These are phyloP conservation scores for Fusarium paranaense DNA, from an alignment of 2,329 filamentous ascomycete genomes.

Conservation along the genomic window DNA sequence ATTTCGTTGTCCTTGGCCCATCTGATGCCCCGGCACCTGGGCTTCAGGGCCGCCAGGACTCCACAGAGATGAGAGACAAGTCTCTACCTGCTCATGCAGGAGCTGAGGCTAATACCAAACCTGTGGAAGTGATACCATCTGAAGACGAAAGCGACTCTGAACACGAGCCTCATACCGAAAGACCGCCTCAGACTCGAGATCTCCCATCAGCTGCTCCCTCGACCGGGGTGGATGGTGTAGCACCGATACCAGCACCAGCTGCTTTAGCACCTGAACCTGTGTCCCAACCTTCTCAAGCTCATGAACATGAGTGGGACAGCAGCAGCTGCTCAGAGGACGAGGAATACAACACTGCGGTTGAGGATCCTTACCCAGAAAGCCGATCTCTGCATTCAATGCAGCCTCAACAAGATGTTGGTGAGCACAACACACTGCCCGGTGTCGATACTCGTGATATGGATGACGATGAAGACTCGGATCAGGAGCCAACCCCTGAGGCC, in stretches of 20 bases:
- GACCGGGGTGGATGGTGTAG: background rate
- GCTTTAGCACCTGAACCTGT: background rate
- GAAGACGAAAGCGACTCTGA: slow-evolving; percentile 24
- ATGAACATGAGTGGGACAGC: background rate
- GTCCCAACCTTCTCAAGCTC: background rate
- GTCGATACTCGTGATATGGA: slow-evolving; percentile 27
- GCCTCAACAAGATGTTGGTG: slow-evolving; percentile 3
- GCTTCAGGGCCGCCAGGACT: background rate
- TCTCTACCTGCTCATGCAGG: background rate
- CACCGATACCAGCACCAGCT: background rate
- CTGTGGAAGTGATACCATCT: background rate
- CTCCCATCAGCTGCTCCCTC: background rate
- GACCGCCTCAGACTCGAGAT: slow-evolving; percentile 9
- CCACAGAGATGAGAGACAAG: background rate
- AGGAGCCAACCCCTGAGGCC: background rate
- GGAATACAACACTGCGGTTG: background rate
- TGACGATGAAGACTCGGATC: slow-evolving; percentile 20
- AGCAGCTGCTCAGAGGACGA: slow-evolving; percentile 8
- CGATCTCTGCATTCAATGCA: background rate
- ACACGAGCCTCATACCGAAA: background rate
- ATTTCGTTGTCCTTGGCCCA: background rate
- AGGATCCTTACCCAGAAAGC: background rate
- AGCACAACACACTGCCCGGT: slow-evolving; percentile 1
- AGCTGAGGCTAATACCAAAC: background rate
- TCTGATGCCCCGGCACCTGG: background rate